Base-by-base conservation (phyloP, 768 basidiomycete species). In the Hericium coralloides region DNA sequence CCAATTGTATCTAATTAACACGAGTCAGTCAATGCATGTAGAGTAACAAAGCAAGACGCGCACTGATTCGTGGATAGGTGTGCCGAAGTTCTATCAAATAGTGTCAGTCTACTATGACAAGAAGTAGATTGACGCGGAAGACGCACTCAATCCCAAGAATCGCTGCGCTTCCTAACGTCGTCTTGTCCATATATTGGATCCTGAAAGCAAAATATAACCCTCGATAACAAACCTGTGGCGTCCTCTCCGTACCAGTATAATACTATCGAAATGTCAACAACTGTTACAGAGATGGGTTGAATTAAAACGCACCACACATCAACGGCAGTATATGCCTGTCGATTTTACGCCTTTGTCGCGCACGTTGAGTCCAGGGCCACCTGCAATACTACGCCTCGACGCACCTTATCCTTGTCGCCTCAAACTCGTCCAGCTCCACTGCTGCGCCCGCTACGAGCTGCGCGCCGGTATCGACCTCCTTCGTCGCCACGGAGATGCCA, bases 131-230 rank as follows among this genome's bases (percentile, higher is more conserved):
- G 15, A 23, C 14, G 12, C 31, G 18, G 18, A 55, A 22, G 45
- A 59, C 77, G 59, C 38, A 84, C 87, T 72, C 70, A 63, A 89
- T 88, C 1, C 87, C 87, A 47, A 89, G 74, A 59, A 89, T 86
- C 2, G 87, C 80, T 0, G 84, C 64, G 57, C 76, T 80, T 1
- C 84, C 85, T 3, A 88, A 71, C 0, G 86, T 89, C 0, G 81
- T 83, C 69, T 87, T 87, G 60, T 88, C 87, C 83, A 87, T 87
- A 58, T 83, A 87, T 65, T 88, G 85, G n/a, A 89, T 76, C 79
- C 86, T 63, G 36, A 83, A 58, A 60, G 12, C 17, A n/a, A 14
- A n/a, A 48, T 12, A 31, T 20, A 4, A 10, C 9, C 25, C 7
- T 9, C 23, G 17, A 38, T 12, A 20, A 17, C 43, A 20, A 45